Base-by-base conservation (phyloP, 345 rosid species). In the Raphanus raphanistrum region DNA sequence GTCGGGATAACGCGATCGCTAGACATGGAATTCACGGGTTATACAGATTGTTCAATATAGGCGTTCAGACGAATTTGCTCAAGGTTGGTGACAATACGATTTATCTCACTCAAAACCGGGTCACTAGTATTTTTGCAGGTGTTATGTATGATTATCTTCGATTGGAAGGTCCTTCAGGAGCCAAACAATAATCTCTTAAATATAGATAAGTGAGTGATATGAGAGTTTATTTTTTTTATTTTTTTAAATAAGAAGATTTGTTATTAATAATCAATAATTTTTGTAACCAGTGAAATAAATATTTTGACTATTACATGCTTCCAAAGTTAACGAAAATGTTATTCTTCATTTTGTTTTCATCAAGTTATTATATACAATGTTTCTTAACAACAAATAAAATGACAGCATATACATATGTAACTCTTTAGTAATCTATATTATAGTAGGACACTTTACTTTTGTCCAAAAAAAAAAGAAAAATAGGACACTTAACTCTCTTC, bases 81-180 rank as follows among this genome's bases (percentile, higher is more conserved):
- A 59, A 15, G 0, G 58, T 27, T 10, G 90, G 90, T 59, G 71
- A 57, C 2, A 92, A 91, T 79, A 79, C 77, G 0, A 86, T 91
- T n/a, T 91, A 76, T 80, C 89, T 92, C 11, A 88, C 84, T 36
- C 98, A 91, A 61, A 50, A 92, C 38, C 80, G 66, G 81, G 17
- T 57, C 27, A 7, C 0, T 5, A 21, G 60, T 65, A 72, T 82
- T 2, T 87, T 87, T 64, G 41, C 79, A 6, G 93, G 96, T 36
- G 73, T 91, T 35, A 90, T 92, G 97, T 91, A 92, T 74, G 98
- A 92, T 70, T 91, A 95, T 58, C 85, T 92, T 81, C 92, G 97
- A 11, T 77, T 91, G 8, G 98, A 95, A 86, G 87, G 84, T 4
- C 93, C 96, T 72, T 17, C 68, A 0, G 9, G 45, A 57, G 8